These are phyloP conservation scores for Podosphaera aphanis DNA, from an alignment of 2,329 filamentous ascomycete species.

Conservation along the genomic window DNA sequence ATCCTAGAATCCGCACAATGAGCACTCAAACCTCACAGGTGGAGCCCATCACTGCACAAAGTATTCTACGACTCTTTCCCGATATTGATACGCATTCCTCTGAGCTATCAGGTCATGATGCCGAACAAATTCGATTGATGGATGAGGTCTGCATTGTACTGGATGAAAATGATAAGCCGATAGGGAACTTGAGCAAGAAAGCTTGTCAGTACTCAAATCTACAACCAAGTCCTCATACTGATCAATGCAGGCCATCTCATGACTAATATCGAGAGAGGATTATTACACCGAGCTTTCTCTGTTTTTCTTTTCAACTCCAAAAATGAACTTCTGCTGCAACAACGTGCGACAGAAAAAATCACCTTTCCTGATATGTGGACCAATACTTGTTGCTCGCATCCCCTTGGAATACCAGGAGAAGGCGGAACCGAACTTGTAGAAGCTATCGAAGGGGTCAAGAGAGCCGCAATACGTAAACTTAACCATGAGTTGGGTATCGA, in stretches of 20 bases:
- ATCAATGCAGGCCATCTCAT: slow-evolving; percentile 61
- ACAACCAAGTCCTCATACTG: slow-evolving; percentile 1
- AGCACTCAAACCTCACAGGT: slow-evolving; percentile 22
- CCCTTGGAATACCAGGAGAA: slow-evolving; percentile 74
- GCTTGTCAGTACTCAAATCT: slow-evolving; percentile 39
- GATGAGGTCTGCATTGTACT: slow-evolving; percentile 96
- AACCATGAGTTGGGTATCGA: slow-evolving; percentile 89
- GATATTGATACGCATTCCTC: slow-evolving; percentile 49
- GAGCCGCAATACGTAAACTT: slow-evolving; percentile 78
- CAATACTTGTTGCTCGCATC: slow-evolving; percentile 97
- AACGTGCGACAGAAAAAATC: slow-evolving; percentile 90
- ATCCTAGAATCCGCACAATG: slow-evolving; percentile 8
- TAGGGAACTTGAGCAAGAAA: slow-evolving; percentile 96
- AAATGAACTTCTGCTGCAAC: slow-evolving; percentile 81
- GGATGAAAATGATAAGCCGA: slow-evolving; percentile 74
- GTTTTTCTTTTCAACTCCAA: slow-evolving; percentile 92
- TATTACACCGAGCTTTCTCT: slow-evolving; percentile 92
- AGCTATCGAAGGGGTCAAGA: slow-evolving; percentile 67
- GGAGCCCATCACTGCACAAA: slow-evolving; percentile 57
- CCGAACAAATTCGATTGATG: slow-evolving; percentile 94
- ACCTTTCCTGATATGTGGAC: slow-evolving; percentile 99
- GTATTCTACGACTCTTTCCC: slow-evolving; percentile 70
- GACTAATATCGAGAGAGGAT: slow-evolving; percentile 91
- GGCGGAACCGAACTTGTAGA: slow-evolving; percentile 62
- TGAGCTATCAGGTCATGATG: slow-evolving; percentile 77